These are phyloP conservation scores for Ceratobasidium sp. DNA, from an alignment of 1,284 basidiomycete genomes.

Conservation along the genomic window DNA sequence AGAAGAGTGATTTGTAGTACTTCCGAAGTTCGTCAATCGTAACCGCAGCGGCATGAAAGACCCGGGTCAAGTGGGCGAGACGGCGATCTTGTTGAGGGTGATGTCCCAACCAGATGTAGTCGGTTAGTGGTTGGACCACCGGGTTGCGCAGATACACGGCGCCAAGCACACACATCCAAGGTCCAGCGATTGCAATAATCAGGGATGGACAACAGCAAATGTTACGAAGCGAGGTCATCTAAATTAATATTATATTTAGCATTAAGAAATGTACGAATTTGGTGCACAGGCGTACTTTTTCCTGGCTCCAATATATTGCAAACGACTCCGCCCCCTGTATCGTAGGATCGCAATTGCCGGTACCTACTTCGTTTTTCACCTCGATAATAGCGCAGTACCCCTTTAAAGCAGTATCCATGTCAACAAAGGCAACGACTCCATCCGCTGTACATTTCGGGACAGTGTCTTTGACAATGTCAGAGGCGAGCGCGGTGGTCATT, in stretches of 20 bases:
- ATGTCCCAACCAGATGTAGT: too few relatives aligned
- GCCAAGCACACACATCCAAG: constrained; percentile 48
- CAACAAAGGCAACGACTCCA: background rate
- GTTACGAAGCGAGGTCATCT: too few relatives aligned
- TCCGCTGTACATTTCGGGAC: constrained; percentile 5
- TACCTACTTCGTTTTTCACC: constrained; percentile 25
- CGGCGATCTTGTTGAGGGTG: background rate
- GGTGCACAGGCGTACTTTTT: background rate
- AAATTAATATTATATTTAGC: too few relatives aligned
- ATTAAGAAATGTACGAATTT: too few relatives aligned
- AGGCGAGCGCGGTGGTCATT: background rate
- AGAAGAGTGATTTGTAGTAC: constrained; percentile 23
- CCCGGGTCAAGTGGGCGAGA: background rate
- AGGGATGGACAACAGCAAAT: constrained; percentile 46
- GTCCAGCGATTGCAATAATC: constrained; percentile 46
- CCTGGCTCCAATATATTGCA: constrained; percentile 2
- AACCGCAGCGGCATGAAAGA: background rate
- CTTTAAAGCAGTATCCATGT: background rate
- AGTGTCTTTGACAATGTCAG: background rate
- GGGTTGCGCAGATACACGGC: constrained; percentile 43
- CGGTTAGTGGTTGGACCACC: constrained; percentile 48
- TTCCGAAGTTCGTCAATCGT: background rate
- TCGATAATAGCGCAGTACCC: constrained; percentile 5
- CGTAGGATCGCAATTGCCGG: background rate
- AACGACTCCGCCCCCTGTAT: background rate